These are phyloP conservation scores for Thelephora terrestris DNA, from an alignment of 1,284 basidiomycete species.

Conservation along the genomic window DNA sequence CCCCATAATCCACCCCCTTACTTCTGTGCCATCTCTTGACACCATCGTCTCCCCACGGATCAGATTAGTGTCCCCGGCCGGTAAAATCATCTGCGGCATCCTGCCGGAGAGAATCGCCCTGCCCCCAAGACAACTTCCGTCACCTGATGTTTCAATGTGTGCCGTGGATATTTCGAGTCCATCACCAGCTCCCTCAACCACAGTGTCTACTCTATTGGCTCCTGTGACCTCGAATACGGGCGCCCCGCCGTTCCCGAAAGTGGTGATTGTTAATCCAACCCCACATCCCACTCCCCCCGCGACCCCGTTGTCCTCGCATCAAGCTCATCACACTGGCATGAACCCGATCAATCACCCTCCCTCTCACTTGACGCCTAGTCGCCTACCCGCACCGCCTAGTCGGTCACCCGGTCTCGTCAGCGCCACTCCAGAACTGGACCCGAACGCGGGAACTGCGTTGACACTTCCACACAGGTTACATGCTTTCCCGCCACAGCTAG, in stretches of 20 bases:
- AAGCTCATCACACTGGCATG: not conserved
- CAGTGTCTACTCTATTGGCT: conserved; percentile 19
- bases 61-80: conserved; percentile 27
- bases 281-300: conserved; percentile 49
- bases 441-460: too few species aligned
- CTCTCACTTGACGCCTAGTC: not conserved
- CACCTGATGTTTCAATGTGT: not conserved
- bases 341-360: not conserved
- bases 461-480: too few species aligned
- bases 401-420: too few species aligned
- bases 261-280: conserved; percentile 45
- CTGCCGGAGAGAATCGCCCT: conserved; percentile 30
- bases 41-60: conserved; percentile 6
- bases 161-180: not conserved
- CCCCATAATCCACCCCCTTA: conserved; percentile 11
- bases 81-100: conserved; percentile 49
- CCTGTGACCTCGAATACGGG: conserved; percentile 17
- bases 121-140: conserved; percentile 5
- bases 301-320: conserved; percentile 25
- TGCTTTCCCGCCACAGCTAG: too few species aligned
- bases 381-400: not conserved
- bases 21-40: conserved; percentile 7
- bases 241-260: conserved; percentile 29
- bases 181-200: conserved; percentile 1
- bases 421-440: too few species aligned